phyloP scores from a whole-genome alignment of 2,329 filamentous ascomycete genomes.

The Zalaria sp. region DNA sequence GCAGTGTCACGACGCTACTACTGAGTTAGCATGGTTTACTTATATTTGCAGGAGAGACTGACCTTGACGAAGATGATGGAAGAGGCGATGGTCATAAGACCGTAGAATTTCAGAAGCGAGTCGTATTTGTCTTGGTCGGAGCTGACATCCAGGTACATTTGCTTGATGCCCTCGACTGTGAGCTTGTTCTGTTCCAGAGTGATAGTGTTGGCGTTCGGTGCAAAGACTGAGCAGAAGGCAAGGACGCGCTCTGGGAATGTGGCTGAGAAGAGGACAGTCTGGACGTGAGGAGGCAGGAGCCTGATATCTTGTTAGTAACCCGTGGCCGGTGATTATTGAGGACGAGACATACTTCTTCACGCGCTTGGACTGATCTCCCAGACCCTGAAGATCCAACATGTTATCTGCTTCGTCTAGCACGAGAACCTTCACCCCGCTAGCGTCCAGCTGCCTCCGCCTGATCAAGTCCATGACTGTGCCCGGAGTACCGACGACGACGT shows the following conservation, averaged over 20 bases:
- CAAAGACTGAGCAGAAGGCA: constrained; percentile 69
- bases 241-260: constrained; percentile 82
- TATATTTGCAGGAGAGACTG: constrained; percentile 28
- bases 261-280: constrained; percentile 89
- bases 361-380: constrained; percentile 87
- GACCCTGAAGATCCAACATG: constrained; percentile 90
- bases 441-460: constrained; percentile 59
- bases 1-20: constrained; percentile 71
- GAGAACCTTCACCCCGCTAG: constrained; percentile 59
- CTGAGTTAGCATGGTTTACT: not conserved
- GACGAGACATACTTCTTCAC: constrained; percentile 60
- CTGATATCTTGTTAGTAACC: constrained; percentile 26
- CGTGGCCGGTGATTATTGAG: not conserved
- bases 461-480: constrained; percentile 86
- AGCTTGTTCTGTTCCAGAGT: constrained; percentile 79
- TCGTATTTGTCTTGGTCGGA: constrained; percentile 73
- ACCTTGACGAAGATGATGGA: constrained; percentile 91
- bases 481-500: constrained; percentile 83
- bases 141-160: constrained; percentile 92
- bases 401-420: constrained; percentile 97
- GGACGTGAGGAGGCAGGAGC: constrained; percentile 58
- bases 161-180: constrained; percentile 92
- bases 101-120: constrained; percentile 82
- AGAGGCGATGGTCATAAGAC: constrained; percentile 88
- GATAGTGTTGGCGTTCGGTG: constrained; percentile 73